Percentiles rank a stretch among this genome's conserved stretches.
These are phyloP conservation scores for Tulasnella sp. DNA, from an alignment of 768 basidiomycete genomes.

Conservation along the genomic window DNA sequence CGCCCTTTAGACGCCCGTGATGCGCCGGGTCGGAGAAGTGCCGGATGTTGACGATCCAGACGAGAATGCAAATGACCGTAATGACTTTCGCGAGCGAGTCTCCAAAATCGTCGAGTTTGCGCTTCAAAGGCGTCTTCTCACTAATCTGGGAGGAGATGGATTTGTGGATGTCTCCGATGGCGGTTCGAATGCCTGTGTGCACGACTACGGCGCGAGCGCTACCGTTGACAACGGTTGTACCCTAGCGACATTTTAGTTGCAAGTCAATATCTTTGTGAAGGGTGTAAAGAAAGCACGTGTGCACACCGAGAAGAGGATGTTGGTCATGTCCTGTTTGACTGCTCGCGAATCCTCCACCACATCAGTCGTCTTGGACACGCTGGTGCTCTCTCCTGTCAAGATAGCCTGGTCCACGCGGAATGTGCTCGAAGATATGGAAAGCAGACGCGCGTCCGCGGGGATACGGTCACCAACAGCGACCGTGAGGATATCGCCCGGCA, in stretches of 20 bases:
- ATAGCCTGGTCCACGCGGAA: slow-evolving; percentile 96
- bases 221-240: slow-evolving; percentile 93
- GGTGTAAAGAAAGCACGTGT: not conserved
- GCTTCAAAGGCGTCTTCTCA: slow-evolving; percentile 94
- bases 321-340: slow-evolving; percentile 97
- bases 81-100: slow-evolving; percentile 98
- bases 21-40: slow-evolving; percentile 96
- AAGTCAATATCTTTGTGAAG: not conserved
- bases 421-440: slow-evolving; percentile 83
- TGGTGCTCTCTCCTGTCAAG: slow-evolving; percentile 85
- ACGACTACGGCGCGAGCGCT: slow-evolving; percentile 79
- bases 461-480: slow-evolving; percentile 92
- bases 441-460: slow-evolving; percentile 84
- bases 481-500: slow-evolving; percentile 87
- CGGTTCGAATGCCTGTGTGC: slow-evolving; percentile 75
- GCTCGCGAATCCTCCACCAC: slow-evolving; percentile 61
- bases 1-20: slow-evolving; percentile 81
- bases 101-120: slow-evolving; percentile 96
- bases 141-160: slow-evolving; percentile 87
- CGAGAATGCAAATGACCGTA: slow-evolving; percentile 89
- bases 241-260: slow-evolving; percentile 34
- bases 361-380: slow-evolving; percentile 69
- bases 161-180: slow-evolving; percentile 95
- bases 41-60: slow-evolving; percentile 94
- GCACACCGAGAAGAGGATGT: slow-evolving; percentile 85